Conservation (phyloP, 2,329 filamentous ascomycete species). For the Chaetothyriales sp. region DNA sequence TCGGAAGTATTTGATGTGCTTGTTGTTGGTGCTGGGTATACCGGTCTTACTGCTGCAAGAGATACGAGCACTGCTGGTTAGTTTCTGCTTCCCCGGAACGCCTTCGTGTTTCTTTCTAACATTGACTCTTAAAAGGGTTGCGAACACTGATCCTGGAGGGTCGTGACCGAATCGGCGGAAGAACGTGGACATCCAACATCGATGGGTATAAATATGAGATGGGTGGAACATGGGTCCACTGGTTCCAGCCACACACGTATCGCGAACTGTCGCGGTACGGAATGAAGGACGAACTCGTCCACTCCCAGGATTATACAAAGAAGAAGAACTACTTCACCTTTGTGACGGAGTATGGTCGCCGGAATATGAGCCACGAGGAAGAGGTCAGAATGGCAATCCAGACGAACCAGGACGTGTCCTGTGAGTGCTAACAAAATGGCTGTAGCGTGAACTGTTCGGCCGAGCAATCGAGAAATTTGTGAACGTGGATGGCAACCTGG, state of each 20-base stretch:
- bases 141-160: too few relatives aligned
- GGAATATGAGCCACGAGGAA: slow-evolving; percentile 29
- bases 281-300: slow-evolving; percentile 27
- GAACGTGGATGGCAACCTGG: slow-evolving; percentile 31
- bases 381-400: slow-evolving; percentile 21
- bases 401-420: not conserved
- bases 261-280: slow-evolving; percentile 32
- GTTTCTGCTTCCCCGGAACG: too few relatives aligned
- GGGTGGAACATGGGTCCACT: slow-evolving; percentile 37
- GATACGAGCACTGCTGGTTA: too few relatives aligned
- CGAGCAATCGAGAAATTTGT: slow-evolving; percentile 29
- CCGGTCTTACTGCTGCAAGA: too few relatives aligned
- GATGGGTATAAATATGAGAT: slow-evolving; percentile 33
- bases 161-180: slow-evolving; percentile 32
- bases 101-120: too few relatives aligned
- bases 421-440: slow-evolving; percentile 1
- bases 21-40: too few relatives aligned
- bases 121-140: too few relatives aligned
- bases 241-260: slow-evolving; percentile 30
- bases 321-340: slow-evolving; percentile 31
- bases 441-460: slow-evolving; percentile 22
- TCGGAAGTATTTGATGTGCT: too few relatives aligned
- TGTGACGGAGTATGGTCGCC: slow-evolving; percentile 18
- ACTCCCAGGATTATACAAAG: slow-evolving; percentile 27
- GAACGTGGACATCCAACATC: slow-evolving; percentile 32